Evolutionary conservation across 2,329 filamentous ascomycete species (phyloP).

Genomic region (Ascocoryne sarcoides): DNA sequence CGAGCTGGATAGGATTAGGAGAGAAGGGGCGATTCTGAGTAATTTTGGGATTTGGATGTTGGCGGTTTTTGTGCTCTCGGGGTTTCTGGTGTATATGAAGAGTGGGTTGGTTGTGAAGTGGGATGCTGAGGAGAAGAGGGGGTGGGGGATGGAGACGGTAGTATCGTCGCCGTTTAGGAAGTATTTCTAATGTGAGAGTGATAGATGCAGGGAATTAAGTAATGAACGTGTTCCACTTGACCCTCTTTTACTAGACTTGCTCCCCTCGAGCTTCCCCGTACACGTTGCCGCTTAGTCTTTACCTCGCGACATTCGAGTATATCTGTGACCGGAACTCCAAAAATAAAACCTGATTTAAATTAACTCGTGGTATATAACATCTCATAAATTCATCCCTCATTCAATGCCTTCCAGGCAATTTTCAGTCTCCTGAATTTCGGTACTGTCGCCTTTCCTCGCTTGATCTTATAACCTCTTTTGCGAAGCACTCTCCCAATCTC

Average conservation of each 20-base stretch:
- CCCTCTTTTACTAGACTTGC: no score
- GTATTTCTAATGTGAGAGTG: no score
- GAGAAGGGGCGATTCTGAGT: background rate
- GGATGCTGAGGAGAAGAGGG: background rate
- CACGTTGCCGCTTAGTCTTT: no score
- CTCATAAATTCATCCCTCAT: constrained; percentile 7
- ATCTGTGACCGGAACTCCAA: no score
- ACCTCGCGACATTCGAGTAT: no score
- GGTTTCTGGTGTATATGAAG: background rate
- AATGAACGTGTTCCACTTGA: no score
- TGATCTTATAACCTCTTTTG: constrained; percentile 33
- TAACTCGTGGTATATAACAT: no score
- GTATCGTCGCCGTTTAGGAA: no score
- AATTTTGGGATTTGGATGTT: background rate
- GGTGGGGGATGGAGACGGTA: background rate
- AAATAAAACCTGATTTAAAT: no score
- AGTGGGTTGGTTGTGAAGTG: background rate
- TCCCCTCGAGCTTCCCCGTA: no score
- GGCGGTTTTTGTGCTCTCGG: background rate
- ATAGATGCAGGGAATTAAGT: no score
- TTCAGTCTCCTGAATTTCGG: constrained; percentile 38
- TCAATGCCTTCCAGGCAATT: constrained; percentile 51
- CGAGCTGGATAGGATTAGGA: constrained; percentile 18
- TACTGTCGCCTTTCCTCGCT: constrained; percentile 35
- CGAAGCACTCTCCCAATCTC: constrained; percentile 59